These are phyloP conservation scores for Sophora flavescens DNA, from an alignment of 306 rosid species.

Conservation along the genomic window DNA sequence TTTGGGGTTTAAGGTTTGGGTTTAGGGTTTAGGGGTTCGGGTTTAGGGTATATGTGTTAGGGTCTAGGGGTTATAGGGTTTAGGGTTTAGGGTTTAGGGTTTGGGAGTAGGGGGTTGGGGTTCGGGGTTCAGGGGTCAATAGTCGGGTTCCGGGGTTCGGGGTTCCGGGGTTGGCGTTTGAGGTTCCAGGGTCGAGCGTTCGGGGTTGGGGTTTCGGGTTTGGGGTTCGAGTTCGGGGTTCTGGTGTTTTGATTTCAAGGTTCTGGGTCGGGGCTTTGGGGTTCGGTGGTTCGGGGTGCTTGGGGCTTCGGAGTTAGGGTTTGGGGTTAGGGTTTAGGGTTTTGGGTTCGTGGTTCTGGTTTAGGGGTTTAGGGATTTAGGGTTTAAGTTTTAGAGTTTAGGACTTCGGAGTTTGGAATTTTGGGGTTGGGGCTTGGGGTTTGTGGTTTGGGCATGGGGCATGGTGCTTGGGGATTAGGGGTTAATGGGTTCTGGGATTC, in stretches of 20 bases:
- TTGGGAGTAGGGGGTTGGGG: no score
- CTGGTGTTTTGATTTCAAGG: no score
- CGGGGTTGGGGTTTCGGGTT: no score
- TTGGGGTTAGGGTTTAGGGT: background rate
- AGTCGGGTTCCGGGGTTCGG: no score
- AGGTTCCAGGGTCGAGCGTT: no score
- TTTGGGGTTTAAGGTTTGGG: background rate
- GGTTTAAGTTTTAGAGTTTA: slow-evolving; percentile 1
- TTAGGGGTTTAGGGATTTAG: background rate
- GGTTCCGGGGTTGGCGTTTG: no score
- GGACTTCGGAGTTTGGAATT: no score
- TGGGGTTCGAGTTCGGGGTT: background rate
- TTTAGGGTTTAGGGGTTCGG: background rate
- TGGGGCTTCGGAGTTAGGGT: no score
- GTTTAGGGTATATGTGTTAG: background rate
- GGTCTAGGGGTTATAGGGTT: background rate
- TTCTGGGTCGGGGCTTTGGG: no score
- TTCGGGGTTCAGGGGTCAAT: no score
- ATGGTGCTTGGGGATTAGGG: background rate
- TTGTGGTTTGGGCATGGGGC: background rate
- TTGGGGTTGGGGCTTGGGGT: no score
- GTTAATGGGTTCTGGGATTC: background rate
- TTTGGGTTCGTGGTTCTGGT: background rate
- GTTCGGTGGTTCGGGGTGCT: background rate
- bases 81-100: no score